phyloP scores from a whole-genome alignment of 768 basidiomycete species.

The Kwoniella heveanensis region DNA sequence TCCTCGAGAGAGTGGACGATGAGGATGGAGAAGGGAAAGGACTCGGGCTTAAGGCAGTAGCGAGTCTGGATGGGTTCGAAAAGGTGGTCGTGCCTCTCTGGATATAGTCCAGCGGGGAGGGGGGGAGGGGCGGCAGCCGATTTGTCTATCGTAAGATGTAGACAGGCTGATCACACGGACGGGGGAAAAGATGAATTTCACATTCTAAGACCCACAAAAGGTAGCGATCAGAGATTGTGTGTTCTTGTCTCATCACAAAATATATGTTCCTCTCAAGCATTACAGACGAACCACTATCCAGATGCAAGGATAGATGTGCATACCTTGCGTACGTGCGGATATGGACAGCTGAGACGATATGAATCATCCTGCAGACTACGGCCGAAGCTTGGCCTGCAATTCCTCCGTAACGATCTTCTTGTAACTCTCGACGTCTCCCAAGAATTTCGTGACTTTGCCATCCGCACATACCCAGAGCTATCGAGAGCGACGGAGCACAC shows the following conservation, averaged over 20 bases:
- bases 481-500: background rate
- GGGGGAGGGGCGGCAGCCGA: no score
- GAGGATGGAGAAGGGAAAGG: slow-evolving; percentile 5
- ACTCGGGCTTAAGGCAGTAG: slow-evolving; percentile 27
- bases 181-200: no score
- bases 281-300: no score
- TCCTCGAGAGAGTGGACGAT: slow-evolving; percentile 26
- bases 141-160: no score
- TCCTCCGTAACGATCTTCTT: slow-evolving; percentile 60
- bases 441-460: slow-evolving; percentile 76
- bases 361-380: background rate
- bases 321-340: background rate
- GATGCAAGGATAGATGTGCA: background rate
- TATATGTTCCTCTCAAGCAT: no score
- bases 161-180: no score
- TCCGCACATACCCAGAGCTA: slow-evolving; percentile 94
- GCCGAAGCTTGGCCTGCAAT: slow-evolving; percentile 22
- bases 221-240: no score
- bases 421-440: slow-evolving; percentile 86
- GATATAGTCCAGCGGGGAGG: slow-evolving; percentile 20
- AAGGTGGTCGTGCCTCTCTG: slow-evolving; percentile 30
- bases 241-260: no score
- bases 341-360: background rate
- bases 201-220: no score
- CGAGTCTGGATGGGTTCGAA: slow-evolving; percentile 26